These are phyloP conservation scores for Geosmithia flava DNA, from an alignment of 2,329 filamentous ascomycete genomes.

Conservation along the genomic window DNA sequence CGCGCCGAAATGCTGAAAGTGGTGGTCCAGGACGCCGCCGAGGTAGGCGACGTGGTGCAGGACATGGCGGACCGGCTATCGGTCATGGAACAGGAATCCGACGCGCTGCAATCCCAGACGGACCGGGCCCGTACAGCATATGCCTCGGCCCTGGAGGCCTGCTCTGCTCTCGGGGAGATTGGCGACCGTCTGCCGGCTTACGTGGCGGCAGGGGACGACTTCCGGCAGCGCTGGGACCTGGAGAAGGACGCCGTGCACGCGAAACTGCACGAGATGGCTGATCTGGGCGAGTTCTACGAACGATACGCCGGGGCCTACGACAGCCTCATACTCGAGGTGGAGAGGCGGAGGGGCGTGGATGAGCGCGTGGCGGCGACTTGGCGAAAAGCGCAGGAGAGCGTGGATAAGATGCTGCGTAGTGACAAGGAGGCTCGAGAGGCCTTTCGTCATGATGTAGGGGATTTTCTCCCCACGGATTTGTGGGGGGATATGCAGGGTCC, in stretches of 20 bases:
- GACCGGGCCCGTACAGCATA: conserved; percentile 36
- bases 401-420: conserved; percentile 61
- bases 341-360: conserved; percentile 60
- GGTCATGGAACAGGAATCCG: conserved; percentile 64
- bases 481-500: conserved; percentile 65
- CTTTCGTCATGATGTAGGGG: conserved; percentile 73
- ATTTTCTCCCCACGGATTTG: conserved; percentile 76
- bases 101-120: conserved; percentile 50
- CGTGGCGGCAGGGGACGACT: conserved; percentile 51
- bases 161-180: conserved; percentile 55
- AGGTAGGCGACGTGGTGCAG: conserved; percentile 53
- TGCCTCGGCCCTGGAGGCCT: conserved; percentile 46
- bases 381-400: conserved; percentile 62
- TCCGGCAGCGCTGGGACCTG: conserved; percentile 56
- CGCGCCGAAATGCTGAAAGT: conserved; percentile 74
- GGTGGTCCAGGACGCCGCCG: conserved; percentile 56
- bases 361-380: conserved; percentile 63
- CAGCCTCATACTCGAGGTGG: conserved; percentile 71
- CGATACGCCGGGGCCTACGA: conserved; percentile 79
- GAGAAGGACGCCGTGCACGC: conserved; percentile 58
- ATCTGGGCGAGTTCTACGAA: conserved; percentile 73
- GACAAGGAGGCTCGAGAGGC: conserved; percentile 63
- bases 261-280: conserved; percentile 64
- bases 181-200: conserved; percentile 53
- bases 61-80: conserved; percentile 64